A percentile compares a stretch with the other conserved stretches of the same genome.
These are phyloP conservation scores for Aspergillus bridgeri DNA, from an alignment of 495 filamentous ascomycete species.

Conservation along the genomic window DNA sequence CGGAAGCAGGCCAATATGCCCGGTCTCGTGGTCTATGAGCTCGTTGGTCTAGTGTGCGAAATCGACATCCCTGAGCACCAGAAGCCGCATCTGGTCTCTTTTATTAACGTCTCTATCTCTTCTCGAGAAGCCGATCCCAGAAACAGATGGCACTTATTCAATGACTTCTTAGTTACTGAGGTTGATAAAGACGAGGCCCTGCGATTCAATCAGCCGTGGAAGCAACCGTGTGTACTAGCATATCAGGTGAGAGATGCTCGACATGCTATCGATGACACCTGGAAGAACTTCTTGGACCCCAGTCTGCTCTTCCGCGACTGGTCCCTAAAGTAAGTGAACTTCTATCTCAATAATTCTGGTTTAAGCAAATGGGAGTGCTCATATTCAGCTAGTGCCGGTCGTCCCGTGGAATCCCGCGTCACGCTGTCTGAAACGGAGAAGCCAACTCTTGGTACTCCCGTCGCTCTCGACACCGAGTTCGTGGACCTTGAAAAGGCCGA, in stretches of 20 bases:
- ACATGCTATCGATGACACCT: conserved; percentile 74
- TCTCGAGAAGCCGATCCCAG: conserved; percentile 48
- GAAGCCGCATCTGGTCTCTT: conserved; percentile 85
- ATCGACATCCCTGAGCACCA: conserved; percentile 79
- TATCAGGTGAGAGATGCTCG: conserved; percentile 77
- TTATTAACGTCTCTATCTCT: conserved; percentile 82
- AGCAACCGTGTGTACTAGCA: conserved; percentile 78
- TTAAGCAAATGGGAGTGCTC: conserved; percentile 1
- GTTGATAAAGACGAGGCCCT: conserved; percentile 77
- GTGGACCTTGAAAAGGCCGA: conserved; percentile 86
- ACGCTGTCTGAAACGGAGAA: conserved; percentile 64
- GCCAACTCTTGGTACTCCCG: conserved; percentile 64
- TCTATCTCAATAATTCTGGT: not conserved
- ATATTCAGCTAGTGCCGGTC: conserved; percentile 27
- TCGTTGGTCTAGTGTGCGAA: conserved; percentile 87
- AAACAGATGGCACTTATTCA: conserved; percentile 88
- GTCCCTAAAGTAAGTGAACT: conserved; percentile 53
- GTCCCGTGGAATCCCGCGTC: conserved; percentile 41
- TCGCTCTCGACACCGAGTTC: conserved; percentile 94
- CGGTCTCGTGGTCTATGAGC: conserved; percentile 78
- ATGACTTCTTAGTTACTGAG: conserved; percentile 90
- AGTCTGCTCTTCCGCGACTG: conserved; percentile 75
- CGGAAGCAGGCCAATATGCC: conserved; percentile 58
- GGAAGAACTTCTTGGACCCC: conserved; percentile 81
- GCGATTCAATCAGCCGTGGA: conserved; percentile 85